Evolutionary conservation across 164 flowering plant species (phyloP).

Genomic region (Vitis riparia): DNA sequence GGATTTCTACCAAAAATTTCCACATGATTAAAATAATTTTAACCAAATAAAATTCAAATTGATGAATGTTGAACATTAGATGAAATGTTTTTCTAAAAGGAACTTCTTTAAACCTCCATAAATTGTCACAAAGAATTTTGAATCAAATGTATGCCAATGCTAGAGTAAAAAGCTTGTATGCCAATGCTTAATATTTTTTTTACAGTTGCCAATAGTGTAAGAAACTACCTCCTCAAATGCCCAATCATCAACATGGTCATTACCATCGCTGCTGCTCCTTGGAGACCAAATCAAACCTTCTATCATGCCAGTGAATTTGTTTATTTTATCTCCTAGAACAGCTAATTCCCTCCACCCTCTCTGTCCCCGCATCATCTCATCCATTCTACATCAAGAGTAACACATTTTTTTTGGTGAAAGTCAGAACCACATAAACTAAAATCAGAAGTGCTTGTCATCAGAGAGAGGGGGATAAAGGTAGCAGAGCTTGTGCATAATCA

Average conservation of each 20-base stretch:
- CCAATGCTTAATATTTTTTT: neutral
- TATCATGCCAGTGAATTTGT: conserved; percentile 94
- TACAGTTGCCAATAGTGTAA: neutral
- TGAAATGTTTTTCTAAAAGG: no score
- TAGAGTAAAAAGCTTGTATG: neutral
- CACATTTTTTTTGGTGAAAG: neutral
- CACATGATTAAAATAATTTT: no score
- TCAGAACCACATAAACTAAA: neutral
- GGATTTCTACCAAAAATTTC: no score
- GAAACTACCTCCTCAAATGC: conserved; percentile 84
- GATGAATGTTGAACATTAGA: no score
- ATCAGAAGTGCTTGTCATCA: neutral
- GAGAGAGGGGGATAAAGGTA: neutral
- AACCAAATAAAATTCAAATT: no score
- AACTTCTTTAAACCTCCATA: neutral
- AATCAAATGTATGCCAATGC: no score
- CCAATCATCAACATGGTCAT: conserved; percentile 78
- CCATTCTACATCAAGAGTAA: conserved; percentile 71
- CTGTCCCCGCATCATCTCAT: conserved; percentile 99
- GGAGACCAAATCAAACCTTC: conserved; percentile 99
- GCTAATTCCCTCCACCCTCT: conserved; percentile 99
- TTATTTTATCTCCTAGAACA: conserved; percentile 86
- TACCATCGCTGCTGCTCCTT: conserved; percentile 58
- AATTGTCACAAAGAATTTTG: neutral
- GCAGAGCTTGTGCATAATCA: neutral